Evolutionary conservation across 1,284 basidiomycete genomes (phyloP).

Genomic region (Agaricales sp.): DNA sequence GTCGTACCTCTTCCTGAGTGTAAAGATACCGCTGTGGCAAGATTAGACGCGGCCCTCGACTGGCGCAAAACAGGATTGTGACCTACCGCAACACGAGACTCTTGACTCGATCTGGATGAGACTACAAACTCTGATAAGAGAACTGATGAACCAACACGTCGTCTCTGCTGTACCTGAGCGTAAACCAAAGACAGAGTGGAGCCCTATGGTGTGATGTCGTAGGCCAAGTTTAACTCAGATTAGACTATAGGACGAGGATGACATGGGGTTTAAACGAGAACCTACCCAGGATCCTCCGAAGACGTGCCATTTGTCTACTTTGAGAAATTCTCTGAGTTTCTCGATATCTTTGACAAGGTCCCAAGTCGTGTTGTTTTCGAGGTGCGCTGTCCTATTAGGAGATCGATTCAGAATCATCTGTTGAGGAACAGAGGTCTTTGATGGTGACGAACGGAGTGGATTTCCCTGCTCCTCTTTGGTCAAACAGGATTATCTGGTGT

Average conservation of each 20-base stretch:
- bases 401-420: background rate
- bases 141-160: slow-evolving; percentile 1
- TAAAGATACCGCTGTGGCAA: slow-evolving; percentile 71
- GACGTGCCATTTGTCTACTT: slow-evolving; percentile 81
- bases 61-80: slow-evolving; percentile 1
- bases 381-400: slow-evolving; percentile 49
- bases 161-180: slow-evolving; percentile 47
- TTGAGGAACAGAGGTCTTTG: background rate
- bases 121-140: slow-evolving; percentile 25
- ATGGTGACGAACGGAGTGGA: slow-evolving; percentile 66
- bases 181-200: slow-evolving; percentile 87
- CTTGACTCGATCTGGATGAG: slow-evolving; percentile 75
- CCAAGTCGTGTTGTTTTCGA: slow-evolving; percentile 92
- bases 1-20: slow-evolving; percentile 60
- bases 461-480: slow-evolving; percentile 84
- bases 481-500: slow-evolving; percentile 62
- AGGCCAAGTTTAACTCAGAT: background rate
- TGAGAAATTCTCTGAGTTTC: slow-evolving; percentile 62
- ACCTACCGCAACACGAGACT: slow-evolving; percentile 72
- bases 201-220: too few relatives aligned
- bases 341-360: slow-evolving; percentile 90
- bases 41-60: background rate
- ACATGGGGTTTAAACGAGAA: slow-evolving; percentile 3
- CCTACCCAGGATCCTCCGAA: slow-evolving; percentile 86
- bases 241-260: slow-evolving; percentile 2